phyloP scores from a whole-genome alignment of 768 basidiomycete species.

The Xerocomellus amylosporus region DNA sequence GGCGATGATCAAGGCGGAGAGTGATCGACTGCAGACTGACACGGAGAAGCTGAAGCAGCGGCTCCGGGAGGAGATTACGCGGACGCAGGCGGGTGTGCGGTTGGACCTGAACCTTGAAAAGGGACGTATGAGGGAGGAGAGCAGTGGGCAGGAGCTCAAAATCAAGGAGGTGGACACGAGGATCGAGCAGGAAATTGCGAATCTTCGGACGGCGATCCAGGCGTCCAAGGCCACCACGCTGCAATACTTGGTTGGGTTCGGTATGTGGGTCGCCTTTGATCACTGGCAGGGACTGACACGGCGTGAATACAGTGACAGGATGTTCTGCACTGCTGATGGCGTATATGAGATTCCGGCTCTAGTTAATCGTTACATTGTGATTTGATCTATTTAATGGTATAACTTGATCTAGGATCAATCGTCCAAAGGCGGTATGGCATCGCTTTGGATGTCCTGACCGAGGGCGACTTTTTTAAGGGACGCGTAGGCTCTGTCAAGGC shows the following conservation, averaged over 20 bases:
- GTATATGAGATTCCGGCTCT: slow-evolving; percentile 68
- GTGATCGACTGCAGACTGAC: slow-evolving; percentile 87
- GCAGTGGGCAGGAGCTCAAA: slow-evolving; percentile 87
- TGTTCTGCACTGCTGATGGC: slow-evolving; percentile 86
- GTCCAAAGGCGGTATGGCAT: slow-evolving; percentile 64
- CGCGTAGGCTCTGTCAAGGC: slow-evolving; percentile 77
- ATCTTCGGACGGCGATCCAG: slow-evolving; percentile 77
- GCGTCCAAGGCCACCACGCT: slow-evolving; percentile 85
- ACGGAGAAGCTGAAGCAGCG: slow-evolving; percentile 95
- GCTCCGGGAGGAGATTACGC: slow-evolving; percentile 84
- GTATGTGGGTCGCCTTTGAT: slow-evolving; percentile 40
- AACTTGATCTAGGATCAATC: slow-evolving; percentile 35
- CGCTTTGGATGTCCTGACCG: slow-evolving; percentile 59
- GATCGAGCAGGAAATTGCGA: slow-evolving; percentile 95
- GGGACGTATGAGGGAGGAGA: slow-evolving; percentile 92
- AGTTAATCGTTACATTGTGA: background rate
- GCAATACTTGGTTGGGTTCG: slow-evolving; percentile 85
- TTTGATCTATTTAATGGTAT: slow-evolving; percentile 7
- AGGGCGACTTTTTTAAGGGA: slow-evolving; percentile 75
- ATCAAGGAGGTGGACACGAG: slow-evolving; percentile 96
- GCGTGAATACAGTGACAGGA: slow-evolving; percentile 68
- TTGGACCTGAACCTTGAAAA: slow-evolving; percentile 97
- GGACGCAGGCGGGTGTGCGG: slow-evolving; percentile 90
- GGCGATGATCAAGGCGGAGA: slow-evolving; percentile 93
- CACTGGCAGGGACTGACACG: slow-evolving; percentile 8